Evolutionary conservation across 768 basidiomycete species (phyloP), one percentile per base, ranked within the genome.

Genomic region (Pisolithus marmoratus): DNA sequence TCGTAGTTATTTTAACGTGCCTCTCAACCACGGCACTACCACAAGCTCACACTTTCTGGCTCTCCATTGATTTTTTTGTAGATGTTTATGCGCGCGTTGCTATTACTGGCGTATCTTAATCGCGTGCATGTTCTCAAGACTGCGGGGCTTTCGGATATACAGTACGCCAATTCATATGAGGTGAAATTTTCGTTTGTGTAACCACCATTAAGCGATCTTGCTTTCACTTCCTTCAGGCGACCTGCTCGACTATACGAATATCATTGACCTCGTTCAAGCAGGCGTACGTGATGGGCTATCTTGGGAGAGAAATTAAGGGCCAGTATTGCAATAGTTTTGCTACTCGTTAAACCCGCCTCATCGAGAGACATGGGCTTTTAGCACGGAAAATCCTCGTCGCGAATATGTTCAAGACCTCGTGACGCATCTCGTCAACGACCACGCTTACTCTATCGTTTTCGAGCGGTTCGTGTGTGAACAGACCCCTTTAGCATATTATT

Each of bases 51-150:
- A 14, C 4, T 34, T 34, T 14, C 34, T 34, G 14, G 34, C 12
- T 34, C 15, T 12, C 34, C 15, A 14, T 34, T 49, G 15, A 41
- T 4, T 12, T 38, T 9, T 34, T 40, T 55, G 22, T 55, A 88
- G 86, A 65, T 69, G 4, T 67, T 89, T 19, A 61, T 90, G 2
- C 68, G 77, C 54, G 84, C 84, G 0, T 66, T n/a, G n/a, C n/a
- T n/a, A n/a, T n/a, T 90, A 23, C 67, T 90, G 48, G 79, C 87
- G 3, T 86, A 84, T 63, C 67, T 92, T 46, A 88, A 93, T 61
- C 80, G 85, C 60, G 74, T 75, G 0, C 90, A 83, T 56, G 74
- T 88, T 9, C 59, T 64, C 0, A 68, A 70, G 38, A 66, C 74
- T 29, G 66, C 70, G 24, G 65, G 70, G 12, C 50, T 72, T 14